Evolutionary conservation across 768 basidiomycete genomes (phyloP), one percentile per base, ranked within the genome.

Genomic region (Suillus clintonianus): DNA sequence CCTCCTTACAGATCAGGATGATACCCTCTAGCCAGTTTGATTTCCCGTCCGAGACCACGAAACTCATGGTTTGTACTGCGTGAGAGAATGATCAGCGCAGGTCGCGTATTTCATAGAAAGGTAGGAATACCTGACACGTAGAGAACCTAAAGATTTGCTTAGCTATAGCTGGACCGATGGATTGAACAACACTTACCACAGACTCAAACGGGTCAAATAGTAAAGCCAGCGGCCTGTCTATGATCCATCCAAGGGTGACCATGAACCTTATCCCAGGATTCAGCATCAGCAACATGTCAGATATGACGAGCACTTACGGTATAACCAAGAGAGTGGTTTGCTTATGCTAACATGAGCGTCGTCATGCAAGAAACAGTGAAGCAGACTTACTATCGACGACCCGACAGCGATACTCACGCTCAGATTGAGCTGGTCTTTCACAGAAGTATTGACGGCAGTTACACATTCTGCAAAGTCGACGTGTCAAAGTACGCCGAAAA

Each of bases 191-290:
- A 57, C 81, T 68, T 47, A 87, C 87, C 51, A 96, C 79, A 1
- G 91, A 90, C 78, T 96, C 92, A 72, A 91, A 95, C 2, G 94
- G 91, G 73, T 97, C 95, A 70, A 97, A 96, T 41, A 95, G 81
- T 61, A 96, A 79, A 17, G 88, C 88, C 60, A 92, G 72, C 11
- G 92, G 91, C 70, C 94, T 95, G 60, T 87, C 88, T 56, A 95
- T 78, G 27, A 85, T 85, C 95, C 94, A 97, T 5, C 82, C 93
- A 9, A 97, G 79, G 10, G 82, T 82, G 36, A 92, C 85, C 67
- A 92, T 89, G 68, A 92, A 88, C 60, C 84, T 92, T 58, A 65
- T 66, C 32, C 30, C 15, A 51, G 15, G n/a, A 19, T 55, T 57
- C 42, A 11, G 22, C 50, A 68, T 61, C 15, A n/a, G 55, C 32